Evolutionary conservation across 2,329 filamentous ascomycete genomes (phyloP), one percentile per base, ranked within the genome.

Genomic region (Hansfordia pulvinata): DNA sequence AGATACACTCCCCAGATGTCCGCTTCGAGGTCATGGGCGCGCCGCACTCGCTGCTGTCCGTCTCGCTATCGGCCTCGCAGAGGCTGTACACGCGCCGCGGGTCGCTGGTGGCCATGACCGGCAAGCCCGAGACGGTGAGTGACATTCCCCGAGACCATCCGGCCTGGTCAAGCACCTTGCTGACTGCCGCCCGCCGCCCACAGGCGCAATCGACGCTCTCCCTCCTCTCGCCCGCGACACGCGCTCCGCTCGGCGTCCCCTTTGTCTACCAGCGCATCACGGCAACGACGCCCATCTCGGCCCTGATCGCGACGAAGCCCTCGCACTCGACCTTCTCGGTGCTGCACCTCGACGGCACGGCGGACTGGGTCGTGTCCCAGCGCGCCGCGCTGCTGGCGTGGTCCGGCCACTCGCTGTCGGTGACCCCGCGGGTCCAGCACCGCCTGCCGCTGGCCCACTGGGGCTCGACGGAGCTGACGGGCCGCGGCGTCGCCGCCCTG

Each of bases 251-350:
- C 16, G 84, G 86, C 38, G 79, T 96, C 26, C 90, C 90, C 1
- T 98, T 98, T 54, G 67, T 98, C 33, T 96, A 96, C 57, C 88
- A 96, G 56, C 64, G 80, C 55, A 72, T 96, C 38, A 78, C 84
- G 18, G 88, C 88, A 1, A 85, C 86, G 1, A 81, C 76, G 24
- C 86, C 90, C 2, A 69, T 94, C 38, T 93, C 81, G 22, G 85
- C 85, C 17, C 61, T 98, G 35, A 79, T 98, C 40, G 81, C 82
- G 17, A 85, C 88, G 14, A 90, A 85, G 49, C 84, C 84, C 5
- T 74, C 83, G 4, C 75, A 78, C 27, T 90, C 86, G 1, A 86
- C 85, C 5, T 86, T 98, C 40, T 76, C 81, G 9, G 73, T 93
- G 6, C 66, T 98, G 15, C 80, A 88, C 47, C 70, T 98, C 26